Base-by-base conservation (phyloP, 2,329 filamentous ascomycete genomes). In the Paecilomyces sp. region DNA sequence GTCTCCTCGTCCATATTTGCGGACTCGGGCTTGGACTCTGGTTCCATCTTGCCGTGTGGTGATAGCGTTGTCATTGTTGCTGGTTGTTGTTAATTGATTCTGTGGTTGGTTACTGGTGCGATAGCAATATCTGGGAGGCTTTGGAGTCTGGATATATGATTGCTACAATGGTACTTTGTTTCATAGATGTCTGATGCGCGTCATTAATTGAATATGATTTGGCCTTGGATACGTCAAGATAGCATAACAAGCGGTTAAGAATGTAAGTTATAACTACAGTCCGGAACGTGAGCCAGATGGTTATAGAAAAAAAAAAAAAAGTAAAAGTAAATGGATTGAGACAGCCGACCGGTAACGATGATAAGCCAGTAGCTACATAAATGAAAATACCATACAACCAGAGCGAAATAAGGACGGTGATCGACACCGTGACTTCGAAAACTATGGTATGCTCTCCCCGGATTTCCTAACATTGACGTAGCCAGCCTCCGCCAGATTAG, bases 1-100 rank as follows among this genome's bases (percentile, higher is more conserved):
- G 70, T 72, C 60, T 75, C 68, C 57, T 74, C 70, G 41, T 74
- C 68, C 64, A 72, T 72, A 18, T 64, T 73, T 36, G 69, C 64
- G 22, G 70, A 69, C 24, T 58, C 59, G 18, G 58, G 41, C n/a
- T 66, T 31, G 70, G 51, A 18, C 4, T 55, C 8, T 22, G 31
- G 22, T 18, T 36, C n/a, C 41, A 47, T 47, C n/a, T 47, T 47
- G 41, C n/a, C 18, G 41, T 47, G 41, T 18, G 41, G 41, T 47
- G 41, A 47, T 53, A 53, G 18, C 1, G 18, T 25, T 8, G 51
- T 53, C 51, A 53, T 53, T 53, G 50, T 24, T 24, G 36, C 4
- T n/a, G 36, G 6, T 41, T 15, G 36, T 15, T n/a, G 4, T n/a
- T n/a, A 41, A 15, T 18, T 47, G 41, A 47, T 8, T 18, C 3